These are phyloP conservation scores for Kitagawia praeruptora DNA, from an alignment of 129 eudicot genomes.

Conservation along the genomic window DNA sequence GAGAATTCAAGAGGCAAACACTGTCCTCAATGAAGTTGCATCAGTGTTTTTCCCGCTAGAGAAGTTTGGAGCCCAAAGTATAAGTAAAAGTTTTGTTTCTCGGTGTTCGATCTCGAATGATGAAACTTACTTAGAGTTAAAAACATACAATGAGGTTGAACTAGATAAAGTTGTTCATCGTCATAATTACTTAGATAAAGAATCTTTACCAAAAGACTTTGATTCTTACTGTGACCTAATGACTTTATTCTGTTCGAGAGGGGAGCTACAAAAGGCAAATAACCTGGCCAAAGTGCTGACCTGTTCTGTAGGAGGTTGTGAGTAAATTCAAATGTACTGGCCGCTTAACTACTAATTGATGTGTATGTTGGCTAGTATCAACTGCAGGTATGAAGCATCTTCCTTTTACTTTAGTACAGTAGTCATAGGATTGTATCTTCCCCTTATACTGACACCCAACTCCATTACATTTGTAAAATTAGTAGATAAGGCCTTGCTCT, in stretches of 20 bases:
- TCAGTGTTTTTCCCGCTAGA: constrained; percentile 36
- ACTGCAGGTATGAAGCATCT: not conserved
- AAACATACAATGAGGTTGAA: constrained; percentile 11
- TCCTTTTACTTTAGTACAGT: not conserved
- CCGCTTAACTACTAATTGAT: not conserved
- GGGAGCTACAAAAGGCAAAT: constrained; percentile 49
- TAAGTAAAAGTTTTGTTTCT: constrained; percentile 14
- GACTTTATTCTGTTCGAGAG: constrained; percentile 46
- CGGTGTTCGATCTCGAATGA: constrained; percentile 13
- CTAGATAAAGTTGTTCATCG: constrained; percentile 8
- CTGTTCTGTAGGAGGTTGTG: constrained; percentile 26
- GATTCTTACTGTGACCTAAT: constrained; percentile 32
- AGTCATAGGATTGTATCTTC: not conserved
- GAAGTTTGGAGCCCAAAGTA: constrained; percentile 8
- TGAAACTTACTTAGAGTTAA: constrained; percentile 23
- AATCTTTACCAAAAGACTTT: constrained; percentile 18
- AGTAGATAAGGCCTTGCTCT: not conserved
- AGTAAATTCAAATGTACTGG: not conserved
- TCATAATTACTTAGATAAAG: not conserved
- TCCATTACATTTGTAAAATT: not conserved
- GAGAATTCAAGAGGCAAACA: constrained; percentile 50
- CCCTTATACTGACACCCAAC: not conserved
- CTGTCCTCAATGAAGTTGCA: constrained; percentile 59
- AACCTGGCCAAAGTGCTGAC: constrained; percentile 38
- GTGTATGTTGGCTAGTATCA: not conserved